Base-by-base conservation (phyloP, 1,284 basidiomycete species). In the Ustilago lituana region DNA sequence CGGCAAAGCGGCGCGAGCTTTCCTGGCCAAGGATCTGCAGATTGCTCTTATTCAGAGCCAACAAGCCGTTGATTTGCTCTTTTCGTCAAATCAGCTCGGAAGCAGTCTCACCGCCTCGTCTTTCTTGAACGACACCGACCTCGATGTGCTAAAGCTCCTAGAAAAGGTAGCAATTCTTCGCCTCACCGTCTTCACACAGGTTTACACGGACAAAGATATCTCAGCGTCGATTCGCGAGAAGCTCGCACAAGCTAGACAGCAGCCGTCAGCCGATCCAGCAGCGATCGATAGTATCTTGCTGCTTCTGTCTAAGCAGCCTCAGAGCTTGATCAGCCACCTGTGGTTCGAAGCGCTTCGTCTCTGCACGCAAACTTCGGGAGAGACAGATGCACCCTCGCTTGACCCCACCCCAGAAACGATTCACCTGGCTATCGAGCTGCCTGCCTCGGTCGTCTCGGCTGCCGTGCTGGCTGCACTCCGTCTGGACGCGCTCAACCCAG, bases 401-500 rank as follows among this genome's bases (percentile, higher is more conserved):
- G 70, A 74, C 3, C 63, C 69, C 5, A 61, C 74, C 5, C 50
- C 66, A 0, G 65, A 63, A 32, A 56, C 56, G 8, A 48, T 63
- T 14, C 57, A 57, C 27, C 44, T 74, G 6, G 54, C 68, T 3
- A 56, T 76, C 46, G 58, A 57, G 11, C 51, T 77, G 14, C 68
- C 73, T 1, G 55, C 68, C 3, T 60, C 64, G 6, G 68, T 76
- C 12, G 41, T 77, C 14, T 61, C 74, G 7, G 61, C 74, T 3
- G 67, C 71, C 19, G 62, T 75, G 8, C 52, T 77, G 10, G 68
- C 63, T 19, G 74, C 76, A 6, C 54, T 77, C 8, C 62, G 71
- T 14, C 50, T 76, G 12, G 74, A 77, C 31, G 39, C 45, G 9
- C 38, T 57, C 31, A 41, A 62, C 8, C 40, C 35, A 15, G 40